Evolutionary conservation across 2,329 filamentous ascomycete species (phyloP), one percentile per base, ranked within the genome.

Genomic region (Colletotrichum lentis): DNA sequence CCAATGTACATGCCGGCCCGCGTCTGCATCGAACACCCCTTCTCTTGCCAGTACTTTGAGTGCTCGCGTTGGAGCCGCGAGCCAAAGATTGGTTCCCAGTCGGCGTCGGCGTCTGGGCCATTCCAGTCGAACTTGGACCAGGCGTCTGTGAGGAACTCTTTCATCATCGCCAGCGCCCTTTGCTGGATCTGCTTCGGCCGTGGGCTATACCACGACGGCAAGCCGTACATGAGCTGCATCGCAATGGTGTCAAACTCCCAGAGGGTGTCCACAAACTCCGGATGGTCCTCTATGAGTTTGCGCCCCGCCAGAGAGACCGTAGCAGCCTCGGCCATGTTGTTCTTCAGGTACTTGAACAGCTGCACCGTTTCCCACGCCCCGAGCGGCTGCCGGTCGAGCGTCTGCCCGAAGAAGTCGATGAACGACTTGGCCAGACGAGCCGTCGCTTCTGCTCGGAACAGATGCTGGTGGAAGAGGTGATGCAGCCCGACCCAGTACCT

Each of bases 41-140:
- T 47, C 0, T 72, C 69, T 5, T 71, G 67, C 22, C 72, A 56
- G 69, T 72, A 74, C 31, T 58, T 71, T 0, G 70, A 56, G 6
- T 69, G 57, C 54, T 73, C 69, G 3, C 75, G 71, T 20, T 61
- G 62, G 10, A 73, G 62, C 8, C 71, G 70, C 5, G 72, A 71
- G 5, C 76, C 76, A 20, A 73, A 75, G 24, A 72, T 61, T 3
- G 73, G 72, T n/a, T 78, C 76, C 74, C 74, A 77, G 12, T 73
- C 69, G 0, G 63, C 55, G 20, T 74, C 72, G 1, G 64, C 69
- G 6, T 71, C 66, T 0, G 39, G 31, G 5, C 63, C 66, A 3
- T 71, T 52, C 69, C 68, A 72, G 54, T 74, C 70, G 41, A 72
- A 73, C 69, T 1, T 59, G 44, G 6, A 54, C 47, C 10, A 73